phyloP scores from a whole-genome alignment of 495 filamentous ascomycete species.

The Staphylotrichum longicolle region DNA sequence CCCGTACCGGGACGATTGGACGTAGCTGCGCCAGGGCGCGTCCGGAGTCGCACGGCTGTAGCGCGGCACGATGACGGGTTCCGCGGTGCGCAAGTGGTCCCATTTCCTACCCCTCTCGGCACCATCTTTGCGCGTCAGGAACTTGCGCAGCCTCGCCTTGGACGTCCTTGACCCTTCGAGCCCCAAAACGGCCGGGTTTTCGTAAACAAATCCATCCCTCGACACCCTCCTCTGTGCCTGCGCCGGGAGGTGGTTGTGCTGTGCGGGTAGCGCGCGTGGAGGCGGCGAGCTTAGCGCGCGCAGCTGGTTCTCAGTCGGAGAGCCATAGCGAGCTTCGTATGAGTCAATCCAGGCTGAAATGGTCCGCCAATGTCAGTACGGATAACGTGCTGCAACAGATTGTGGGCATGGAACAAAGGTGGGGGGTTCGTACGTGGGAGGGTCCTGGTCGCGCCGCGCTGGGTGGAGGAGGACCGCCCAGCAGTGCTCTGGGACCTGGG shows the following conservation, averaged over 20 bases:
- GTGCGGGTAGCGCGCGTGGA: conserved; percentile 52
- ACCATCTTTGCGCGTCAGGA: conserved; percentile 36
- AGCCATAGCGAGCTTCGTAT: conserved; percentile 41
- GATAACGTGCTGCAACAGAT: background rate
- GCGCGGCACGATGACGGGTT: conserved; percentile 55
- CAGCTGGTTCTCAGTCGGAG: conserved; percentile 37
- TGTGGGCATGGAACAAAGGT: background rate
- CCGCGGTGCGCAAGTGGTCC: conserved; percentile 55
- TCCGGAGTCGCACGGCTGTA: conserved; percentile 38
- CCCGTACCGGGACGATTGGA: conserved; percentile 52
- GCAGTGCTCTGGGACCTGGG: conserved; percentile 20
- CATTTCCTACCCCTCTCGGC: conserved; percentile 51
- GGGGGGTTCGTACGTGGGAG: conserved; percentile 40
- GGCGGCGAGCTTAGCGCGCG: conserved; percentile 39
- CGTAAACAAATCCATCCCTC: conserved; percentile 53
- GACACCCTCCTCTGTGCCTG: conserved; percentile 47
- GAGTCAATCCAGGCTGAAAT: conserved; percentile 55
- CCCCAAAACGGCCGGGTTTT: conserved; percentile 30
- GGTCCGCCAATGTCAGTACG: conserved; percentile 20
- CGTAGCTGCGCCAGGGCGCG: conserved; percentile 49
- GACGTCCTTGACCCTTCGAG: conserved; percentile 29
- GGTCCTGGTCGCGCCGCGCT: conserved; percentile 30
- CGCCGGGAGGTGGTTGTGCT: conserved; percentile 59
- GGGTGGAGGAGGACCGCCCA: conserved; percentile 12
- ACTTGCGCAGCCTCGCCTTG: conserved; percentile 26